Base-by-base conservation (phyloP, 2,329 filamentous ascomycete species). In the Fusarium torreyae region DNA sequence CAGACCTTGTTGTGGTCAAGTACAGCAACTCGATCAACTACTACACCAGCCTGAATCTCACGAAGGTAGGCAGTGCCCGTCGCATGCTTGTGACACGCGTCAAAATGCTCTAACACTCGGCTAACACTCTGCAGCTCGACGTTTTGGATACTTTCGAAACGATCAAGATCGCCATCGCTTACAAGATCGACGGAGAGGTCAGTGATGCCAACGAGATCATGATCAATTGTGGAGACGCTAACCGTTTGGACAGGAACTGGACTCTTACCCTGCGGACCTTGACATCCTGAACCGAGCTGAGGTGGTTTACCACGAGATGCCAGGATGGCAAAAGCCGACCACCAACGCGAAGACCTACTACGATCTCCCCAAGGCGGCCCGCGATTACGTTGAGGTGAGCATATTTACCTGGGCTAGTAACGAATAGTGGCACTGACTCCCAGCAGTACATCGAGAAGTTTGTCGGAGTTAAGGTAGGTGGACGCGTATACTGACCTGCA, bases 91-190 rank as follows among this genome's bases (percentile, higher is more conserved):
- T 66, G 44, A 57, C 42, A 60, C 24, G 22, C 6, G 20, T 39
- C 24, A 42, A 18, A 58, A 46, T 15, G 26, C 44, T 45, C 59
- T 44, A 53, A 63, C 51, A 36, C 20, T 59, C 31, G 39, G 28
- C 59, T 44, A 53, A 63, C 51, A 36, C 20, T 59, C 31, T 42
- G 28, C 40, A 71, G 68, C 74, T 76, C 45, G 70, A 72, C 53
- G 85, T 94, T 38, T 84, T 94, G 17, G 92, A 94, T 77, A 87
- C 87, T 33, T 94, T 97, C 77, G 84, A 87, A 11, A 90, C 89
- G 74, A 87, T 97, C 80, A 92, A 94, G 78, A 84, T 93, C 51
- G 92, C 91, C 18, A 87, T 91, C 15, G 89, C 88, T 3, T 97
- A 97, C 81, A 85, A 84, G 72, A 77, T 74, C 46, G 70, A 78